phyloP scores from a whole-genome alignment of 148 eudicot species.

The Hydrangea macrophylla region DNA sequence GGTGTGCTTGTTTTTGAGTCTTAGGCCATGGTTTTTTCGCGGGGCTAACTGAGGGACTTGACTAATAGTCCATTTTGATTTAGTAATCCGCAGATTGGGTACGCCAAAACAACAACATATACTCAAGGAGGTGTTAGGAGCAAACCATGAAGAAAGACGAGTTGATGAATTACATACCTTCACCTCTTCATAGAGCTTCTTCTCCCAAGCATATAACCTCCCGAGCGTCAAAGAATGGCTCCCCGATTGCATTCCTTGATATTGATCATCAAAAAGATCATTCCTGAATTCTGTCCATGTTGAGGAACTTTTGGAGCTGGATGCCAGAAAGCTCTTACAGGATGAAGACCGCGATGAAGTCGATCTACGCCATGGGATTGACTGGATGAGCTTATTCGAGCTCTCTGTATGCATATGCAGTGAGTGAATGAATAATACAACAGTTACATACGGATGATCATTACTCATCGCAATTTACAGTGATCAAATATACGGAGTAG shows the following conservation, averaged over 20 bases:
- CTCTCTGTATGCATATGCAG: conserved; percentile 27
- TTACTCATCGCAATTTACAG: not conserved
- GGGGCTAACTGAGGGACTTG: too few relatives aligned
- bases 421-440: not conserved
- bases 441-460: not conserved
- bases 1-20: too few relatives aligned
- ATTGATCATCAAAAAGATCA: conserved; percentile 26
- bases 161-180: conserved; percentile 49
- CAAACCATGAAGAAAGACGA: not conserved
- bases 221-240: conserved; percentile 56
- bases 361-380: conserved; percentile 28
- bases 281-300: conserved; percentile 29
- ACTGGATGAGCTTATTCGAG: conserved; percentile 19
- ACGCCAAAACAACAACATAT: too few relatives aligned
- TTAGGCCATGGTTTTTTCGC: too few relatives aligned
- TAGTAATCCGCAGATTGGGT: too few relatives aligned
- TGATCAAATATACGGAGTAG: not conserved
- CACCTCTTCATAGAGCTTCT: conserved; percentile 58
- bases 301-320: conserved; percentile 37
- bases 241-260: conserved; percentile 52
- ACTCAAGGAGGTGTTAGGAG: not conserved
- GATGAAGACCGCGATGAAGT: conserved; percentile 38
- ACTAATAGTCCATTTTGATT: too few relatives aligned
- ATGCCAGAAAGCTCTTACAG: conserved; percentile 43
- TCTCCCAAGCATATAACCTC: conserved; percentile 66